Evolutionary conservation across 768 basidiomycete genomes (phyloP).

Genomic region (Rhodotorula kratochvilovae): DNA sequence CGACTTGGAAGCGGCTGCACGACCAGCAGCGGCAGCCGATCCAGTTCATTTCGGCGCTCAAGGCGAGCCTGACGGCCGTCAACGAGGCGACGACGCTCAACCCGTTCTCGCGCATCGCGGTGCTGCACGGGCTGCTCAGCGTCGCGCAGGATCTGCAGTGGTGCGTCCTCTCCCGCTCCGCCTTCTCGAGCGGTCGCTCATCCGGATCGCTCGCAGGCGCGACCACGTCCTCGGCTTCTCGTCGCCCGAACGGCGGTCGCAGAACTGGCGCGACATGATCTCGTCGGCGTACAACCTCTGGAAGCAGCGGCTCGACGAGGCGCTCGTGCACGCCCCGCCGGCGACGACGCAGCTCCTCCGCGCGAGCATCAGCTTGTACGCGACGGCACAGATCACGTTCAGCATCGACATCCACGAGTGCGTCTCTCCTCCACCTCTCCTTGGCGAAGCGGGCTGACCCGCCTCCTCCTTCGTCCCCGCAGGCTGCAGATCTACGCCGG

Average conservation of each 20-base stretch:
- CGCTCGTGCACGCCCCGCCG: slow-evolving; percentile 31
- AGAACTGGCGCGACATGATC: slow-evolving; percentile 42
- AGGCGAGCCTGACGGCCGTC: slow-evolving; percentile 39
- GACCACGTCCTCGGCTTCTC: slow-evolving; percentile 41
- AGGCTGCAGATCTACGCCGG: slow-evolving; percentile 42
- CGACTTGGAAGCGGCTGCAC: slow-evolving; percentile 37
- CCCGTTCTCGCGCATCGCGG: slow-evolving; percentile 38
- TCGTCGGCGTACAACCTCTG: slow-evolving; percentile 41
- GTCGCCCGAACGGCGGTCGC: slow-evolving; percentile 34
- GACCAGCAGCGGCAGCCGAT: slow-evolving; percentile 28
- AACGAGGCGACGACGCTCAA: slow-evolving; percentile 35
- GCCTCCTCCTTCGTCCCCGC: background rate
- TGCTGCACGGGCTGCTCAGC: slow-evolving; percentile 39
- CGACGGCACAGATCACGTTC: slow-evolving; percentile 40
- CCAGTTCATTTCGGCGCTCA: slow-evolving; percentile 42
- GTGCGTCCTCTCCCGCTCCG: background rate
- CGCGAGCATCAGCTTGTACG: slow-evolving; percentile 41
- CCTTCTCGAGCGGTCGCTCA: background rate
- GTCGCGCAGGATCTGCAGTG: slow-evolving; percentile 43
- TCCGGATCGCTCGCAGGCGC: slow-evolving; percentile 11
- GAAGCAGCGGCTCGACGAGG: slow-evolving; percentile 41
- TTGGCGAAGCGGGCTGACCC: background rate
- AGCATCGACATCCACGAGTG: slow-evolving; percentile 42
- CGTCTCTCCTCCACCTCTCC: background rate
- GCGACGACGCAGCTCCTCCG: slow-evolving; percentile 39